Percentiles rank a stretch among this genome's conserved stretches.
These are phyloP conservation scores for Phytophthora sansomeana DNA, from an alignment of 352 stramenopile genomes.

Conservation along the genomic window DNA sequence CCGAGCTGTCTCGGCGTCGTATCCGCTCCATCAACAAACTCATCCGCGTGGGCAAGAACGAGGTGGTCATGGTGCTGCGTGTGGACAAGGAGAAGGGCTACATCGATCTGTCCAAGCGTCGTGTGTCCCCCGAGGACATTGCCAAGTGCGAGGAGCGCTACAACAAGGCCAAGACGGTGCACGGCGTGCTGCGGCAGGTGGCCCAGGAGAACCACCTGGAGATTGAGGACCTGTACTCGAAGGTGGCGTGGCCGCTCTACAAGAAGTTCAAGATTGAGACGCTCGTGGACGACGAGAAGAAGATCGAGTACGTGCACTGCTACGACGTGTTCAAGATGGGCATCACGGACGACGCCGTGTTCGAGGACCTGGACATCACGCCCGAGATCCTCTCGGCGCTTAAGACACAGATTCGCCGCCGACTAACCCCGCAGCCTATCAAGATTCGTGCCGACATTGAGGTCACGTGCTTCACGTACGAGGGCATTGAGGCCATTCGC, in stretches of 20 bases:
- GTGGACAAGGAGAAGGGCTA: slow-evolving; percentile 99
- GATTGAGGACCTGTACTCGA: slow-evolving; percentile 88
- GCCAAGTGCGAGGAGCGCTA: slow-evolving; percentile 98
- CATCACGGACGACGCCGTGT: slow-evolving; percentile 92
- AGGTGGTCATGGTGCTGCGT: slow-evolving; percentile 99
- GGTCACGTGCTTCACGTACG: slow-evolving; percentile 99
- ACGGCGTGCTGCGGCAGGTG: slow-evolving; percentile 93
- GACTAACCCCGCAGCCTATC: slow-evolving; percentile 98
- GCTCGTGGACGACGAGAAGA: slow-evolving; percentile 80
- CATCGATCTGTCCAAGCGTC: slow-evolving; percentile 99
- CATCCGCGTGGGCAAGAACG: slow-evolving; percentile 99
- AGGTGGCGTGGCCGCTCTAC: slow-evolving; percentile 98
- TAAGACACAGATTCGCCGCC: slow-evolving; percentile 96
- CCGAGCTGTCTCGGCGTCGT: slow-evolving; percentile 97
- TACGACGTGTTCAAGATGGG: slow-evolving; percentile 99
- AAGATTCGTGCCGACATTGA: slow-evolving; percentile 99
- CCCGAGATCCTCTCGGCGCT: slow-evolving; percentile 90
- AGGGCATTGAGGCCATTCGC: slow-evolving; percentile 99
- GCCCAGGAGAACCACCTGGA: slow-evolving; percentile 79
- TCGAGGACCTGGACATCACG: slow-evolving; percentile 93
- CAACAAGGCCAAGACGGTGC: slow-evolving; percentile 99
- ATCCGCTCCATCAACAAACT: slow-evolving; percentile 99
- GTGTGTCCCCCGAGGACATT: slow-evolving; percentile 99
- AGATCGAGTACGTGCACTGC: slow-evolving; percentile 96
- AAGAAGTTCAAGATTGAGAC: slow-evolving; percentile 95